Conservation (phyloP, 2,329 filamentous ascomycete genomes). For the Colletotrichum magnum region DNA sequence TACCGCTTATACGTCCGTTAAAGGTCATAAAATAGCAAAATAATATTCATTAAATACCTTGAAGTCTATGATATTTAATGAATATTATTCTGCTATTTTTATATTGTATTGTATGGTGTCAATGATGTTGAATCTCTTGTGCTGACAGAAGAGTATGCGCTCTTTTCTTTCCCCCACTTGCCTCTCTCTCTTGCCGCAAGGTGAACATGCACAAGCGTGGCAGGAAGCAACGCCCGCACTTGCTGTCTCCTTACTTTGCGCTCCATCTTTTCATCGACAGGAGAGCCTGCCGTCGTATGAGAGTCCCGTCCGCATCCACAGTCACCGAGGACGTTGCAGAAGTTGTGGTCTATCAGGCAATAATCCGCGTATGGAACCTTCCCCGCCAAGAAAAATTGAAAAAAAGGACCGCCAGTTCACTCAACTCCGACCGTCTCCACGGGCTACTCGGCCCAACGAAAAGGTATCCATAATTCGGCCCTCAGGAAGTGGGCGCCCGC, state of each 20-base stretch:
- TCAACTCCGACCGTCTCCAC: neutral
- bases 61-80: no score
- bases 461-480: neutral
- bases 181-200: neutral
- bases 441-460: neutral
- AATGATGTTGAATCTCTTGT: no score
- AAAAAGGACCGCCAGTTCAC: neutral
- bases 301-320: neutral
- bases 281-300: neutral
- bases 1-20: no score
- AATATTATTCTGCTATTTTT: no score
- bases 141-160: no score
- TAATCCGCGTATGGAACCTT: neutral
- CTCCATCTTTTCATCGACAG: neutral
- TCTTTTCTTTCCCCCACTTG: no score
- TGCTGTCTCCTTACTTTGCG: no score
- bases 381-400: neutral
- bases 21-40: no score
- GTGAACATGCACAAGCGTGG: neutral
- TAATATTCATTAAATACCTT: no score
- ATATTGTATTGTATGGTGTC: no score
- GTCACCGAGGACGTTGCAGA: neutral
- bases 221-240: neutral
- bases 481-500: conserved; percentile 1
- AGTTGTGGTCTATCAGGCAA: conserved; percentile 1